phyloP scores from a whole-genome alignment of 208 protist genomes.

The Wallacemonas sp. region DNA sequence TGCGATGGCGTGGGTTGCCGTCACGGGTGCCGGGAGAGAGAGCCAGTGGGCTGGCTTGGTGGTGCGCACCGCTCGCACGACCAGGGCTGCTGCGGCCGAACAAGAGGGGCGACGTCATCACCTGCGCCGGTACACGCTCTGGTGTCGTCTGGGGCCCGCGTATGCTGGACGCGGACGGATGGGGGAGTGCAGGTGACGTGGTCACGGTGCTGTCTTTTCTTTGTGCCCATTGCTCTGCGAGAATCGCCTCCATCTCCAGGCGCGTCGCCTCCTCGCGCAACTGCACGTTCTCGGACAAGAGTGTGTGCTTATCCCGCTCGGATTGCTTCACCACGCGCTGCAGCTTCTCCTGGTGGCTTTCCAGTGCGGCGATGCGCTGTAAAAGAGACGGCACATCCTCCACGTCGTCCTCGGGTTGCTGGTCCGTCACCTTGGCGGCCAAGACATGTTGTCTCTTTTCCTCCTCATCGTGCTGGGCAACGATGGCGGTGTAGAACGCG shows the following conservation, averaged over 20 bases:
- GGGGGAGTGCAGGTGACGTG: background rate
- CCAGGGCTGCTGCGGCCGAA: constrained; percentile 4
- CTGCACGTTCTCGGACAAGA: constrained; percentile 36
- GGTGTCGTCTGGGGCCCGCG: constrained; percentile 10
- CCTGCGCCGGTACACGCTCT: constrained; percentile 17
- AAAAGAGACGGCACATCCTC: constrained; percentile 32
- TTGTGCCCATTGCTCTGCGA: constrained; percentile 20
- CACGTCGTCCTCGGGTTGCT: constrained; percentile 22
- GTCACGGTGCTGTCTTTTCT: background rate
- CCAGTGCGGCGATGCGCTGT: constrained; percentile 30
- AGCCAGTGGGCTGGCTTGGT: constrained; percentile 5
- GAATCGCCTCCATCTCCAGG: constrained; percentile 47
- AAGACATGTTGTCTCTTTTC: constrained; percentile 30
- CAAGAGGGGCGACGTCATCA: constrained; percentile 15
- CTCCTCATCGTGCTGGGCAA: constrained; percentile 68
- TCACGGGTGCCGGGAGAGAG: background rate
- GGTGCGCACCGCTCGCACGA: constrained; percentile 4
- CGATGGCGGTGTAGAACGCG: constrained; percentile 80
- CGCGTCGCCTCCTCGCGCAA: constrained; percentile 40
- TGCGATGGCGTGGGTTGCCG: constrained; percentile 4
- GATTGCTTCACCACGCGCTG: constrained; percentile 37
- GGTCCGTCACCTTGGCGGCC: constrained; percentile 10
- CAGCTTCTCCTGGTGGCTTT: constrained; percentile 44
- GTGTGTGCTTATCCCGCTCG: constrained; percentile 34
- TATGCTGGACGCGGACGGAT: background rate